Evolutionary conservation across 805 yeast species (phyloP).

Genomic region (Hanseniaspora clermontiae): DNA sequence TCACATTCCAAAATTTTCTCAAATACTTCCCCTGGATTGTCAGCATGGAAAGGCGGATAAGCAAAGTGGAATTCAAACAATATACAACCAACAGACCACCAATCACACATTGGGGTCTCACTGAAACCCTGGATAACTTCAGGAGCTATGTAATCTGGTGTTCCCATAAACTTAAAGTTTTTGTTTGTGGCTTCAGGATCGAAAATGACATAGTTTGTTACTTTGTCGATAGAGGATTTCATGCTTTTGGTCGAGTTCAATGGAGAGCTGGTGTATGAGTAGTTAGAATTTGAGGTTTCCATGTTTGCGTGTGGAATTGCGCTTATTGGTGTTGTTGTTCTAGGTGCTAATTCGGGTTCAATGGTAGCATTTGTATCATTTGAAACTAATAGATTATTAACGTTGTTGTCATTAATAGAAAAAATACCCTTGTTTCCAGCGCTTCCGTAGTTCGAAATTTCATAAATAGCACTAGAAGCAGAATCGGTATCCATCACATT

Average conservation of each 20-base stretch:
- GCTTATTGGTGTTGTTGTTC: constrained; percentile 1
- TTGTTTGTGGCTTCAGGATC: constrained; percentile 51
- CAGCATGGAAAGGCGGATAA: constrained; percentile 86
- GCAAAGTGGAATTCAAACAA: constrained; percentile 86
- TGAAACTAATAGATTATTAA: background rate
- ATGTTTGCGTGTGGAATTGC: constrained; percentile 14
- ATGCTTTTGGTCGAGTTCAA: background rate
- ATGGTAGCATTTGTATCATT: background rate
- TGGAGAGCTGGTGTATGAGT: constrained; percentile 15
- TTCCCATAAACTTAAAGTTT: constrained; percentile 70
- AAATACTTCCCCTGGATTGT: constrained; percentile 68
- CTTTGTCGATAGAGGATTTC: constrained; percentile 11
- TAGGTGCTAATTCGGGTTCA: constrained; percentile 8
- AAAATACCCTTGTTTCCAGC: background rate
- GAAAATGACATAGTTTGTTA: constrained; percentile 46
- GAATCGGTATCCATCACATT: background rate
- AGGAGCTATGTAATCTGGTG: constrained; percentile 96
- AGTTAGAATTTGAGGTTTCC: constrained; percentile 29
- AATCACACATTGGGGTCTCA: constrained; percentile 54
- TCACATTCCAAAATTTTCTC: constrained; percentile 60
- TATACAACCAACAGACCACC: constrained; percentile 99
- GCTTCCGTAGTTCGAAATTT: background rate
- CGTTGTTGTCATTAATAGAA: background rate
- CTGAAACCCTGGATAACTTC: constrained; percentile 80
- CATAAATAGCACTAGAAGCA: background rate